Percentiles rank a stretch among this genome's conserved stretches.
phyloP scores from a whole-genome alignment of 2,329 filamentous ascomycete genomes.

The Simplicillium sp. region DNA sequence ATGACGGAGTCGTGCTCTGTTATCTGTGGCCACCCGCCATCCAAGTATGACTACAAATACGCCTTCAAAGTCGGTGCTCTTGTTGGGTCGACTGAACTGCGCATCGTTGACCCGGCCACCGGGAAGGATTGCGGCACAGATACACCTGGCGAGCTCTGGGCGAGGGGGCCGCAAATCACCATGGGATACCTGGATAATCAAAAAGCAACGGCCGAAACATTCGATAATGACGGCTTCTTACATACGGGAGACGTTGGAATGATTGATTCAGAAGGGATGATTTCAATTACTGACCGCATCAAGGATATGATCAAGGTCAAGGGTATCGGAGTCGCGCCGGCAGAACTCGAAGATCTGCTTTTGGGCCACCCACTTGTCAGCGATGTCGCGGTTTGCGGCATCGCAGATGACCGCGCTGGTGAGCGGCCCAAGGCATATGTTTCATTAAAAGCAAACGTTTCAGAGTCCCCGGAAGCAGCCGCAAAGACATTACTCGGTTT shows the following conservation, averaged over 20 bases:
- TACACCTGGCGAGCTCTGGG: slow-evolving; percentile 40
- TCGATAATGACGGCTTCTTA: slow-evolving; percentile 46
- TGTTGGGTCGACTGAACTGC: slow-evolving; percentile 49
- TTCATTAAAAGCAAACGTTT: slow-evolving; percentile 23
- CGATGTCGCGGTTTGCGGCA: slow-evolving; percentile 45
- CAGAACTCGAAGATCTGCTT: slow-evolving; percentile 54
- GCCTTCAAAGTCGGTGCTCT: slow-evolving; percentile 46
- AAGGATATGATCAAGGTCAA: slow-evolving; percentile 64
- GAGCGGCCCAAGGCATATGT: slow-evolving; percentile 50
- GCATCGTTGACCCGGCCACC: slow-evolving; percentile 43
- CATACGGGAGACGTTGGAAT: slow-evolving; percentile 50
- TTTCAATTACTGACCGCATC: slow-evolving; percentile 51
- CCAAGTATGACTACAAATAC: slow-evolving; percentile 46
- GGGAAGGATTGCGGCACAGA: slow-evolving; percentile 41
- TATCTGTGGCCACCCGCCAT: slow-evolving; percentile 51
- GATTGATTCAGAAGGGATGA: slow-evolving; percentile 44
- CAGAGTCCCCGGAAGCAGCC: slow-evolving; percentile 11
- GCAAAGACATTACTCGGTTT: slow-evolving; percentile 34
- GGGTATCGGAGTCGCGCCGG: slow-evolving; percentile 51
- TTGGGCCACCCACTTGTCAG: slow-evolving; percentile 46
- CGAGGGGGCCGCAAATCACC: slow-evolving; percentile 34
- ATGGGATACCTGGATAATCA: slow-evolving; percentile 39
- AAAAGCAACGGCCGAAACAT: slow-evolving; percentile 33
- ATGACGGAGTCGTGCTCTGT: slow-evolving; percentile 59
- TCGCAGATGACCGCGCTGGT: slow-evolving; percentile 44